Conservation (phyloP, 2,329 filamentous ascomycete species). For the Alternaria arborescens region DNA sequence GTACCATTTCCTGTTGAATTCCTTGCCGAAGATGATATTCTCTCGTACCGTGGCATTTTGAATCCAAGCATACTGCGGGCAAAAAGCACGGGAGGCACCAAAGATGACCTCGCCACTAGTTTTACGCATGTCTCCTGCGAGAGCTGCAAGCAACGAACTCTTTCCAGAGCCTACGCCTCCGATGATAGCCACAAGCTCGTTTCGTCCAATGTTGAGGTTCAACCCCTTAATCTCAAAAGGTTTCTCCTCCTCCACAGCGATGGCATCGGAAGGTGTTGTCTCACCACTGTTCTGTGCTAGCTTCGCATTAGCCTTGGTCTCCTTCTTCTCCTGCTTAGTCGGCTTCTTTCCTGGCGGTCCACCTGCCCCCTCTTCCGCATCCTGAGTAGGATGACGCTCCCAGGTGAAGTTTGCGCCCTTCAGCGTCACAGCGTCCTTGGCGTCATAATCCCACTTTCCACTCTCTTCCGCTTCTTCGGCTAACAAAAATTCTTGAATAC, state of each 20-base stretch:
- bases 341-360: slow-evolving; percentile 46
- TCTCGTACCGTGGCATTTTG: slow-evolving; percentile 87
- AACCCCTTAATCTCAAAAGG: slow-evolving; percentile 78
- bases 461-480: slow-evolving; percentile 86
- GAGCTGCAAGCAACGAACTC: slow-evolving; percentile 83
- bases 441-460: slow-evolving; percentile 63
- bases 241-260: slow-evolving; percentile 59
- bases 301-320: slow-evolving; percentile 50
- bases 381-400: slow-evolving; percentile 72
- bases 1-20: slow-evolving; percentile 78
- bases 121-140: slow-evolving; percentile 93
- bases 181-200: slow-evolving; percentile 85
- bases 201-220: slow-evolving; percentile 72
- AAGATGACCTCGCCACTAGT: slow-evolving; percentile 77
- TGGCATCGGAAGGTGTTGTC: slow-evolving; percentile 59
- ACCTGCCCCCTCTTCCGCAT: slow-evolving; percentile 49
- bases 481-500: slow-evolving; percentile 87
- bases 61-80: slow-evolving; percentile 97
- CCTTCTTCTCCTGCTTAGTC: slow-evolving; percentile 61
- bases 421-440: slow-evolving; percentile 71
- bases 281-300: slow-evolving; percentile 33
- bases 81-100: slow-evolving; percentile 85
- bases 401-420: slow-evolving; percentile 82
- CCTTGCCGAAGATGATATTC: slow-evolving; percentile 91
- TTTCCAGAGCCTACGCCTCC: slow-evolving; percentile 91